phyloP scores from a whole-genome alignment of 768 basidiomycete species.

The Lactarius akahatsu region DNA sequence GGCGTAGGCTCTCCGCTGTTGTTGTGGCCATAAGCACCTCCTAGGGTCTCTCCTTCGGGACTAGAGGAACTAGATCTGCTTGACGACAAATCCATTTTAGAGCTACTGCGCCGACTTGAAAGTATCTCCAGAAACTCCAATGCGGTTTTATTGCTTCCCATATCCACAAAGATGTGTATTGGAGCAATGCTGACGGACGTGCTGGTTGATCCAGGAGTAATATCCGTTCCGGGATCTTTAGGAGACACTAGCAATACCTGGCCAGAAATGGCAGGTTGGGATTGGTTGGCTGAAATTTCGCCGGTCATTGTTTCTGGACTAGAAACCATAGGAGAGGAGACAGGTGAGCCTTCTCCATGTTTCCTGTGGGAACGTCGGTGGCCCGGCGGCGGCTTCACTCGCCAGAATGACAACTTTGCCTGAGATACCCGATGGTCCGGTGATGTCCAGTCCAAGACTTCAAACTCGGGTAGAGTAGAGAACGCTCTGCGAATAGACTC shows the following conservation, averaged over 20 bases:
- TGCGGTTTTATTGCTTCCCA: slow-evolving; percentile 45
- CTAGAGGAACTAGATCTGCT: slow-evolving; percentile 7
- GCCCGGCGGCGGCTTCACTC: slow-evolving; percentile 40
- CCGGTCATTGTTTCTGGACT: background rate
- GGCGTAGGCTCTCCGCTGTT: slow-evolving; percentile 16
- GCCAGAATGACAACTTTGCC: slow-evolving; percentile 64
- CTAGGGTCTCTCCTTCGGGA: slow-evolving; percentile 7
- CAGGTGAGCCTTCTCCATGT: slow-evolving; percentile 4
- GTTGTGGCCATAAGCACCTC: background rate
- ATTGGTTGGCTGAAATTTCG: slow-evolving; percentile 1
- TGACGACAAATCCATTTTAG: background rate
- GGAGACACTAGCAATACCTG: slow-evolving; percentile 23
- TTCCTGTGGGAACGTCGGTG: slow-evolving; percentile 17
- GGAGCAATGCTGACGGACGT: slow-evolving; percentile 53
- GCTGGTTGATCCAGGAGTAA: slow-evolving; percentile 6
- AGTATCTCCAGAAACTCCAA: slow-evolving; percentile 52
- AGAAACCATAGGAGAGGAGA: background rate
- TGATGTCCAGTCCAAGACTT: slow-evolving; percentile 62
- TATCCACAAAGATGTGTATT: slow-evolving; percentile 76
- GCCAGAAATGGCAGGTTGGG: slow-evolving; percentile 27
- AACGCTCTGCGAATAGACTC: background rate
- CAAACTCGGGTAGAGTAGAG: slow-evolving; percentile 51
- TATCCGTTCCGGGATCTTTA: slow-evolving; percentile 1
- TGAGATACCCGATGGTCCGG: slow-evolving; percentile 41
- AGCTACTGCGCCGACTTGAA: slow-evolving; percentile 19